These are phyloP conservation scores for Pestalotiopsis sp. DNA, from an alignment of 2,329 filamentous ascomycete species.

Conservation along the genomic window DNA sequence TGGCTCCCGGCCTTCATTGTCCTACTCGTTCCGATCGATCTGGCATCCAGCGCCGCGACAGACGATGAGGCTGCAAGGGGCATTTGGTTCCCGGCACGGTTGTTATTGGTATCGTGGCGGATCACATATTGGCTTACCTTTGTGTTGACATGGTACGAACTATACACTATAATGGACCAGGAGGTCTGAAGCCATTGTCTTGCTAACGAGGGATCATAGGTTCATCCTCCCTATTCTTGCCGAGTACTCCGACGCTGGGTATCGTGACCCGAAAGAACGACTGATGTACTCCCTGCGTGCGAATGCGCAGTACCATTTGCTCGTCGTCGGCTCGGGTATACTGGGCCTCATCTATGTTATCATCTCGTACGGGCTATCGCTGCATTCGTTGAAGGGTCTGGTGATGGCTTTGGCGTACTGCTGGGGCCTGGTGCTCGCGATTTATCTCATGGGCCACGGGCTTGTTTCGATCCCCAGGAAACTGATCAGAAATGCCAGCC, in stretches of 20 bases:
- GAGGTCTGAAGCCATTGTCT: background rate
- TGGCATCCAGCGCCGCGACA: conserved; percentile 79
- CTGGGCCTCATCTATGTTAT: conserved; percentile 82
- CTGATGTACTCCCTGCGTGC: conserved; percentile 81
- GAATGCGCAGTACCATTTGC: conserved; percentile 86
- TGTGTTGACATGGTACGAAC: conserved; percentile 78
- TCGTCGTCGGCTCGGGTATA: conserved; percentile 69
- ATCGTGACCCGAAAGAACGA: conserved; percentile 80
- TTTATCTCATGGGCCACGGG: conserved; percentile 97
- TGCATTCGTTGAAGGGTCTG: conserved; percentile 74
- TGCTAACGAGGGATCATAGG: conserved; percentile 44
- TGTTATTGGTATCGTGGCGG: conserved; percentile 86
- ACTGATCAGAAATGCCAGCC: conserved; percentile 76
- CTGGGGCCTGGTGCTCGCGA: conserved; percentile 87
- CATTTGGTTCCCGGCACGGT: conserved; percentile 80
- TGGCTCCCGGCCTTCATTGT: conserved; percentile 90
- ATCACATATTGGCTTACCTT: conserved; percentile 98
- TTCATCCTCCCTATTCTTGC: conserved; percentile 88
- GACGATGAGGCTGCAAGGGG: conserved; percentile 72
- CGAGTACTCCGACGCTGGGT: conserved; percentile 93
- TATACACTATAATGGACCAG: background rate
- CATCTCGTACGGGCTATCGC: conserved; percentile 71
- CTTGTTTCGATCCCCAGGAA: conserved; percentile 85
- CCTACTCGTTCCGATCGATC: conserved; percentile 90
- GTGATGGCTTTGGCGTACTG: conserved; percentile 94